Conservation (phyloP, 495 filamentous ascomycete species). For the Xylaria flabelliformis region DNA sequence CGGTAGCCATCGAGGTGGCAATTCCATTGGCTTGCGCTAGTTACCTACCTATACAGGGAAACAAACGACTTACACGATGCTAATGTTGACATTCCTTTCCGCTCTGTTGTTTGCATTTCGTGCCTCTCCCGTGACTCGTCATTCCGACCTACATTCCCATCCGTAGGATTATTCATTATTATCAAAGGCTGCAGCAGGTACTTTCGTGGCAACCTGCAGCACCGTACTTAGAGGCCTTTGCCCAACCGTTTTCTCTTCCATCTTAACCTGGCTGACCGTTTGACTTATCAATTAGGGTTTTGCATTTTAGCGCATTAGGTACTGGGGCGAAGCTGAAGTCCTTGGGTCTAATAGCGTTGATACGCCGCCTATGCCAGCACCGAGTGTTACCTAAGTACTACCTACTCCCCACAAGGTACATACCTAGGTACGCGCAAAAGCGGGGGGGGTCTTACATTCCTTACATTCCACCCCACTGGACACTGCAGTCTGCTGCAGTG, state of each 20-base stretch:
- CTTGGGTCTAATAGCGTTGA: not conserved
- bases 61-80: conserved; percentile 7
- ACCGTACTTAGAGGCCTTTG: conserved; percentile 5
- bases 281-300: conserved; percentile 1
- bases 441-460: conserved; percentile 6
- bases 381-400: not conserved
- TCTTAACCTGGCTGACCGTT: conserved; percentile 4
- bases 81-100: conserved; percentile 16
- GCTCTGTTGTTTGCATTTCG: not conserved
- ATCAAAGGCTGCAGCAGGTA: conserved; percentile 1
- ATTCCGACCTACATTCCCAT: conserved; percentile 10
- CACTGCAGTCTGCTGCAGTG: conserved; percentile 1
- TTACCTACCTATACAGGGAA: too few species aligned
- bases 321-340: not conserved
- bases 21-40: conserved; percentile 6
- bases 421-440: conserved; percentile 5
- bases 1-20: not conserved
- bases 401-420: not conserved
- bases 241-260: conserved; percentile 7
- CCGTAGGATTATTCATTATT: not conserved
- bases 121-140: conserved; percentile 6
- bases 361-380: too few species aligned
- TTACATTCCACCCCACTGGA: not conserved
- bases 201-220: not conserved
- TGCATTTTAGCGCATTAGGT: not conserved